Conservation (phyloP, 2,329 filamentous ascomycete species). For the Cercospora sp. region DNA sequence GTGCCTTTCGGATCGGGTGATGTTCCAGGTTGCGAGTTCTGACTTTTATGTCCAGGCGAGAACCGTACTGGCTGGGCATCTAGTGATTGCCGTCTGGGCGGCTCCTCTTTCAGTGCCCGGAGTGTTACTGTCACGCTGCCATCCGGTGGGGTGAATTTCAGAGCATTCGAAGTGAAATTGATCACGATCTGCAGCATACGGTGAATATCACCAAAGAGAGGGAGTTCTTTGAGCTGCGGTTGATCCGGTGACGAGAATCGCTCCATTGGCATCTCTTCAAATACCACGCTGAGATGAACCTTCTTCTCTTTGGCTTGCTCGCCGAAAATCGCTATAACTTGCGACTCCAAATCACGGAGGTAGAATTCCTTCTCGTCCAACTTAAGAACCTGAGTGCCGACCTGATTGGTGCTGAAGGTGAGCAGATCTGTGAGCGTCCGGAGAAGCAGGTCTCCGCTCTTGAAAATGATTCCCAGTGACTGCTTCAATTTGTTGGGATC, state of each 20-base stretch:
- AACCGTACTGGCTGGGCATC: background rate
- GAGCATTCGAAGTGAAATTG: slow-evolving; percentile 85
- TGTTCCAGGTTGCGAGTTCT: background rate
- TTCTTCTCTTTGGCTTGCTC: slow-evolving; percentile 79
- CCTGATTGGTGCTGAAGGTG: slow-evolving; percentile 93
- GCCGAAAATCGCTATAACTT: slow-evolving; percentile 82
- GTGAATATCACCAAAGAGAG: slow-evolving; percentile 86
- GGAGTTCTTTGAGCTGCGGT: slow-evolving; percentile 73
- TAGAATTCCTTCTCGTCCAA: slow-evolving; percentile 84
- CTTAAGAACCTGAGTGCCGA: slow-evolving; percentile 72
- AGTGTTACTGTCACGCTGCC: slow-evolving; percentile 77
- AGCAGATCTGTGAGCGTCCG: slow-evolving; percentile 86
- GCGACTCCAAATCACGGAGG: slow-evolving; percentile 75
- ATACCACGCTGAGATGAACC: slow-evolving; percentile 73
- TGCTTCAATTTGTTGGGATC: slow-evolving; percentile 75
- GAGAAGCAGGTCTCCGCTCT: slow-evolving; percentile 78
- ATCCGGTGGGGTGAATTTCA: slow-evolving; percentile 82
- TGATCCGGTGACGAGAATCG: slow-evolving; percentile 11
- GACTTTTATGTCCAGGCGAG: background rate
- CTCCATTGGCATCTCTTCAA: slow-evolving; percentile 48
- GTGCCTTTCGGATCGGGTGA: slow-evolving; percentile 15
- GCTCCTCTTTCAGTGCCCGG: slow-evolving; percentile 63
- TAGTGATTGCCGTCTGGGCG: slow-evolving; percentile 11
- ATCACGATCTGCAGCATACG: slow-evolving; percentile 87
- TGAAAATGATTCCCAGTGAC: slow-evolving; percentile 84